A percentile compares a stretch with the other conserved stretches of the same genome.
Conservation (phyloP, 1,284 basidiomycete species). For the Moesziomyces sp. region DNA sequence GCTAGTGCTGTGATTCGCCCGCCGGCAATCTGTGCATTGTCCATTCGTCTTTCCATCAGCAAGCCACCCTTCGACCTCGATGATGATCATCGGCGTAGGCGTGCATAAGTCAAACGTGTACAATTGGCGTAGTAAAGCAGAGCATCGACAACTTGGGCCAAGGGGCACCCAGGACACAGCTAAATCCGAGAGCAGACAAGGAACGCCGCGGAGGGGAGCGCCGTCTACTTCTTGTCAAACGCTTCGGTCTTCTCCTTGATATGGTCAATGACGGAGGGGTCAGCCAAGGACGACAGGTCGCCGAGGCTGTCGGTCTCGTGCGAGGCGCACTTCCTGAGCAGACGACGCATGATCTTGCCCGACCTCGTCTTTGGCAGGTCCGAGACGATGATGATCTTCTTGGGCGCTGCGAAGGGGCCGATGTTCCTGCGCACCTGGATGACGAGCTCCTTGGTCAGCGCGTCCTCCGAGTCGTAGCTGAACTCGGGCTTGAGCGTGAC, state of each 20-base stretch:
- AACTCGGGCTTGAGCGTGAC: constrained; percentile 79
- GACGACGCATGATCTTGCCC: constrained; percentile 95
- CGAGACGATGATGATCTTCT: constrained; percentile 84
- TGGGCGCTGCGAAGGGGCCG: constrained; percentile 80
- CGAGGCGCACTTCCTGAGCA: constrained; percentile 93
- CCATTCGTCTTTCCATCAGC: too few relatives aligned
- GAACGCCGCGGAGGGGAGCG: too few relatives aligned
- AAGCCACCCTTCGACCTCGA: too few relatives aligned
- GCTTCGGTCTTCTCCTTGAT: constrained; percentile 55
- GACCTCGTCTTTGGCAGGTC: constrained; percentile 96
- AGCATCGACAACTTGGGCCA: too few relatives aligned
- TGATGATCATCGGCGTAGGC: too few relatives aligned
- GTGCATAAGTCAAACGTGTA: too few relatives aligned
- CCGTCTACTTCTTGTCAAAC: constrained; percentile 38
- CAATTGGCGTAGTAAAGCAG: too few relatives aligned
- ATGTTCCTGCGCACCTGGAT: constrained; percentile 81
- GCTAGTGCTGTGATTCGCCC: too few relatives aligned
- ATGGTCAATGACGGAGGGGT: constrained; percentile 69
- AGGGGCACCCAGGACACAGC: too few relatives aligned
- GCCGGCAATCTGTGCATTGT: too few relatives aligned
- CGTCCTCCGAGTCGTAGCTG: constrained; percentile 76
- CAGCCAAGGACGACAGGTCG: constrained; percentile 89
- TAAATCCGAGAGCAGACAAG: too few relatives aligned
- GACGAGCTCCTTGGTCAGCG: constrained; percentile 85
- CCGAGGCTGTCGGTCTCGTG: constrained; percentile 89